A percentile compares a stretch with the other conserved stretches of the same genome.
Evolutionary conservation across 768 basidiomycete genomes (phyloP).

Genomic region (Boletus eberwhitei): DNA sequence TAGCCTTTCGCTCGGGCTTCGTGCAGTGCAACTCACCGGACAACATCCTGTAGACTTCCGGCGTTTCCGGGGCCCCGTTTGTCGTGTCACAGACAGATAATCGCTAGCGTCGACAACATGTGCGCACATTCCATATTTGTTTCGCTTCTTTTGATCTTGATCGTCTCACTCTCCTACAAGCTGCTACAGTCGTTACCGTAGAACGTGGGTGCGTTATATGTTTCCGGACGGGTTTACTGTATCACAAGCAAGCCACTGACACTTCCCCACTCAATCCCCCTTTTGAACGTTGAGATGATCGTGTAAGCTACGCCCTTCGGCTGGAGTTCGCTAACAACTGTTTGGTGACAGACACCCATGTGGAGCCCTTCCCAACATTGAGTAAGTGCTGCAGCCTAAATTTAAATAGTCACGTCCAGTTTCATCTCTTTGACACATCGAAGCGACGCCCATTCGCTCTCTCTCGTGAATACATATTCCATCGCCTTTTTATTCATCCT

Average conservation of each 20-base stretch:
- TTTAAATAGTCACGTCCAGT: background rate
- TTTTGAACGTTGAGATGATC: background rate
- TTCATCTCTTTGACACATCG: background rate
- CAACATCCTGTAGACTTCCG: background rate
- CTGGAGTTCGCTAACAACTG: background rate
- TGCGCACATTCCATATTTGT: background rate
- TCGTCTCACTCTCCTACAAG: background rate
- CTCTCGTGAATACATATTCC: background rate
- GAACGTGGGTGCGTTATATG: background rate
- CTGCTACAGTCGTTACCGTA: background rate
- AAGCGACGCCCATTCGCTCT: background rate
- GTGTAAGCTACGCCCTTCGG: background rate
- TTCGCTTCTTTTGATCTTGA: conserved; percentile 8
- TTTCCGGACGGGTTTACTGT: background rate
- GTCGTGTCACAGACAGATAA: background rate
- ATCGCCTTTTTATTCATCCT: background rate
- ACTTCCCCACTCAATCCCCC: conserved; percentile 8
- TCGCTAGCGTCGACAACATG: background rate
- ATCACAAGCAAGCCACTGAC: background rate
- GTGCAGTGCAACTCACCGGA: background rate
- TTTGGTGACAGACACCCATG: background rate
- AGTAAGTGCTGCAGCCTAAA: background rate
- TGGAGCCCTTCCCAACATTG: background rate
- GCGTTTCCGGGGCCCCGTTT: background rate
- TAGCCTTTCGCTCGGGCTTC: background rate